phyloP scores from a whole-genome alignment of 2,329 filamentous ascomycete genomes.

The Fusarium nisikadoi region DNA sequence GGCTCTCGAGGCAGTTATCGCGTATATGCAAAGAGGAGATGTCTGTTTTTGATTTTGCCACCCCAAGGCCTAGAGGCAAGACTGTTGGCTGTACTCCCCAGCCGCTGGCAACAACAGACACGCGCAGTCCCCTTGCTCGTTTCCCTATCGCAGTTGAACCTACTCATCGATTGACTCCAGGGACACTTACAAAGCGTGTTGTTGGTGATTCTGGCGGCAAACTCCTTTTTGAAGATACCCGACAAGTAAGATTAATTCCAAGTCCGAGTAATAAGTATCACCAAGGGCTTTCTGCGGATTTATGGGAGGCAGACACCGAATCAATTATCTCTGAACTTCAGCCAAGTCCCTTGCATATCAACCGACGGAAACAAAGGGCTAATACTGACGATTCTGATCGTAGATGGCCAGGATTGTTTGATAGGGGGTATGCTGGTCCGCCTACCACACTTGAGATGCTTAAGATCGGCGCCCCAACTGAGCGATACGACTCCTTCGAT shows the following conservation, averaged over 20 bases:
- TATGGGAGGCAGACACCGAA: constrained; percentile 33
- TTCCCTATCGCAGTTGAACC: constrained; percentile 44
- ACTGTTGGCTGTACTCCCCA: constrained; percentile 19
- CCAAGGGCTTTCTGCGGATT: constrained; percentile 36
- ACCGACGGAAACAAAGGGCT: constrained; percentile 5
- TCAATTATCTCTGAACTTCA: constrained; percentile 35
- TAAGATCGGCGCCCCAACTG: not conserved
- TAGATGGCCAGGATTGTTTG: constrained; percentile 29
- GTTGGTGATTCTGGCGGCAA: constrained; percentile 41
- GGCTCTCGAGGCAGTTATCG: constrained; percentile 12
- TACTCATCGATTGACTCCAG: constrained; percentile 40
- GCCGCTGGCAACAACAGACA: constrained; percentile 21
- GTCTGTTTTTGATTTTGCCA: constrained; percentile 14
- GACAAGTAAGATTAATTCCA: constrained; percentile 31
- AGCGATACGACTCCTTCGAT: not conserved
- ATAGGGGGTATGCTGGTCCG: constrained; percentile 8
- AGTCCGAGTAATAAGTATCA: constrained; percentile 20
- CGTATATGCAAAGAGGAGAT: not conserved
- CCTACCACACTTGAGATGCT: constrained; percentile 7
- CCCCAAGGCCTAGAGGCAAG: not conserved
- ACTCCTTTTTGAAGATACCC: constrained; percentile 33
- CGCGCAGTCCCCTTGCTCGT: constrained; percentile 40
- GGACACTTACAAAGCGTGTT: constrained; percentile 37
- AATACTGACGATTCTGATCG: constrained; percentile 8
- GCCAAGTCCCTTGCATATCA: constrained; percentile 43